Evolutionary conservation across 2,329 filamentous ascomycete species (phyloP).

Genomic region (Colletotrichum sp.): DNA sequence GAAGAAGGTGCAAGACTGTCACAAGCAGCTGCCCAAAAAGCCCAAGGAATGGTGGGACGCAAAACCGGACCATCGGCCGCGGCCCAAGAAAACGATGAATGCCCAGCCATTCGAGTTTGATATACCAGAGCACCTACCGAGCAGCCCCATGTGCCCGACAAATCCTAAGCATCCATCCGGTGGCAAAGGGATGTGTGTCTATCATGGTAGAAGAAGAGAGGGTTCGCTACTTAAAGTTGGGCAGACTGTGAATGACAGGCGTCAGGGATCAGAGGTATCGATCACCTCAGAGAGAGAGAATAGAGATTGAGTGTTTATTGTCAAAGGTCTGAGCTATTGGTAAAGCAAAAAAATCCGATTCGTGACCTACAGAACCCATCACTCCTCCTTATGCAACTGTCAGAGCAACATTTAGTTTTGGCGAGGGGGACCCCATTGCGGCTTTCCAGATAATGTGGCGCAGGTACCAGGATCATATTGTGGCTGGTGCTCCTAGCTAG

Average conservation of each 20-base stretch:
- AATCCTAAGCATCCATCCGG: constrained; percentile 48
- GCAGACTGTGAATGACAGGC: not conserved
- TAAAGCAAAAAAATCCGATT: not conserved
- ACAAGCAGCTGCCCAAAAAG: constrained; percentile 25
- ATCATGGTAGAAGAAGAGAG: constrained; percentile 44
- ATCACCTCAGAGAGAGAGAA: constrained; percentile 11
- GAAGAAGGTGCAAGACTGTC: constrained; percentile 15
- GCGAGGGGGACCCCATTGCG: not conserved
- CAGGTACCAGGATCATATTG: not conserved
- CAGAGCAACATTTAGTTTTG: not conserved
- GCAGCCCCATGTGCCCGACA: constrained; percentile 56
- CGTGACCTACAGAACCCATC: not conserved
- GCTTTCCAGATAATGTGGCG: not conserved
- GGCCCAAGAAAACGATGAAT: constrained; percentile 16
- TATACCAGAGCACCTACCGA: constrained; percentile 55
- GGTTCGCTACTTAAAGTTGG: not conserved
- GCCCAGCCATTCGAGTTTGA: constrained; percentile 48
- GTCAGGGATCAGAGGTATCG: constrained; percentile 17
- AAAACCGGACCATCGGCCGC: constrained; percentile 26
- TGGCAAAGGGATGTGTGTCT: constrained; percentile 56
- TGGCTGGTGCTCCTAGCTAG: not conserved
- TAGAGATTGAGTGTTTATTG: not conserved
- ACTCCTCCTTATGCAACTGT: not conserved
- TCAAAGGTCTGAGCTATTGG: not conserved
- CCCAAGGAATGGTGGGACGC: constrained; percentile 42